Base-by-base conservation (phyloP, 148 eudicot species). In the Camellia granthamiana region DNA sequence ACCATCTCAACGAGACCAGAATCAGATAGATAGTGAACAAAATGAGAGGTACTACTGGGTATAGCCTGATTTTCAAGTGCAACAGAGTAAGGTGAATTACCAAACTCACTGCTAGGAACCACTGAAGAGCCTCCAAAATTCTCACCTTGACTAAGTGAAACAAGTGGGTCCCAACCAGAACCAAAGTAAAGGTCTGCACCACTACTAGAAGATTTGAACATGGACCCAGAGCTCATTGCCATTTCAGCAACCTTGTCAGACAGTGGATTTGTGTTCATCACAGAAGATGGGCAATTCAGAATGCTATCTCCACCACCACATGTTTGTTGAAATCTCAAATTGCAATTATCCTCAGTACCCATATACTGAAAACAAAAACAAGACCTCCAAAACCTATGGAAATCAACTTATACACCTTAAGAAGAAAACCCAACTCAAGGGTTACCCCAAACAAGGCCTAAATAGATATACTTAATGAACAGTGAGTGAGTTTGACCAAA, bases 141-240 rank as follows among this genome's bases (percentile, higher is more conserved):
- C 80, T 80, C 87, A 79, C 60, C 85, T 54, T 89, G 92, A 78
- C 84, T 84, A 79, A 87, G 77, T 56, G 92, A 86, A 86, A 80
- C 88, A 67, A 90, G 85, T 38, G 92, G 90, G 83, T 92, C 93
- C 98, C 97, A 95, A 75, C 88, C 85, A 61, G 93, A 87, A 77
- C 90, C 83, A 72, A 84, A 85, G 70, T 83, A 83, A 76, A 77
- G 68, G 75, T 76, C 77, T 64, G 73, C 52, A 49, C 52, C 52
- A 49, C 52, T 49, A 30, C 38, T 30, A 30, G 38, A 30, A 30
- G 38, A 30, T 30, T 30, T 30, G 38, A 30, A 30, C 1, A 30
- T 30, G 38, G 38, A 30, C 38, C 38, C 38, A 30, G 38, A 30
- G 38, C 38, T 30, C 38, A 30, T 30, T 30, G 38, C 38, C 38